Evolutionary conservation across 495 filamentous ascomycete species (phyloP).

Genomic region (Eremomyces bilateralis): DNA sequence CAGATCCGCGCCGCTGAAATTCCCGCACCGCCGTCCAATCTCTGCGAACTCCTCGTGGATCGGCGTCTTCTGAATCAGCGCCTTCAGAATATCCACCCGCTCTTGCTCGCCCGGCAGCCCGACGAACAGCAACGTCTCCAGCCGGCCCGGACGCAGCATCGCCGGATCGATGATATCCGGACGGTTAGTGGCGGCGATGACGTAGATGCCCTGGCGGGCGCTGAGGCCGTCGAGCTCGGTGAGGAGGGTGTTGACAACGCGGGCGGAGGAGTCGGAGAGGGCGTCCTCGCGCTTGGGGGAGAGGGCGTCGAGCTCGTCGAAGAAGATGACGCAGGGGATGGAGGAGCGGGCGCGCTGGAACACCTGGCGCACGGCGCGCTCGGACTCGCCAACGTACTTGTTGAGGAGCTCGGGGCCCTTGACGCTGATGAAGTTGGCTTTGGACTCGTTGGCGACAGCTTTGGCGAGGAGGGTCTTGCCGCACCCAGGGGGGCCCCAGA

Average conservation of each 20-base stretch:
- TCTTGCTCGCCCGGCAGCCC: constrained; percentile 64
- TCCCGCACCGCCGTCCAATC: constrained; percentile 55
- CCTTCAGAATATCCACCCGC: constrained; percentile 65
- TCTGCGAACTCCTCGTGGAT: constrained; percentile 25
- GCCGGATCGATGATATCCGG: constrained; percentile 94
- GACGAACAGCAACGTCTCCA: constrained; percentile 78
- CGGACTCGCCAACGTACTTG: constrained; percentile 90
- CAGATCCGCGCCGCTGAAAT: constrained; percentile 81
- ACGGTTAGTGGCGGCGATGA: constrained; percentile 85
- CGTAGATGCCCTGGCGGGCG: constrained; percentile 69
- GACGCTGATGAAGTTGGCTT: constrained; percentile 94
- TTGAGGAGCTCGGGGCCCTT: constrained; percentile 88
- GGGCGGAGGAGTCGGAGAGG: constrained; percentile 58
- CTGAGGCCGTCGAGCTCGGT: constrained; percentile 77
- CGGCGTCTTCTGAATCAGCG: constrained; percentile 46
- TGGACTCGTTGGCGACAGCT: constrained; percentile 84
- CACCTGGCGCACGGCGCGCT: constrained; percentile 78
- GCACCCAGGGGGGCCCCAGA: constrained; percentile 94
- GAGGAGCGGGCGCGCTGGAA: constrained; percentile 74
- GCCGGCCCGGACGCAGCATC: constrained; percentile 77
- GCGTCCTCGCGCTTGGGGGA: constrained; percentile 68
- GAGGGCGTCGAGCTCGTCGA: constrained; percentile 88
- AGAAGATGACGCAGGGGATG: constrained; percentile 88
- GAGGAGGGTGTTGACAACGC: constrained; percentile 91
- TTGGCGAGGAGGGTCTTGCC: constrained; percentile 94